Percentiles rank a stretch among this genome's conserved stretches.
Conservation (phyloP, 768 basidiomycete genomes). For the Coprinopsis cinerea region DNA sequence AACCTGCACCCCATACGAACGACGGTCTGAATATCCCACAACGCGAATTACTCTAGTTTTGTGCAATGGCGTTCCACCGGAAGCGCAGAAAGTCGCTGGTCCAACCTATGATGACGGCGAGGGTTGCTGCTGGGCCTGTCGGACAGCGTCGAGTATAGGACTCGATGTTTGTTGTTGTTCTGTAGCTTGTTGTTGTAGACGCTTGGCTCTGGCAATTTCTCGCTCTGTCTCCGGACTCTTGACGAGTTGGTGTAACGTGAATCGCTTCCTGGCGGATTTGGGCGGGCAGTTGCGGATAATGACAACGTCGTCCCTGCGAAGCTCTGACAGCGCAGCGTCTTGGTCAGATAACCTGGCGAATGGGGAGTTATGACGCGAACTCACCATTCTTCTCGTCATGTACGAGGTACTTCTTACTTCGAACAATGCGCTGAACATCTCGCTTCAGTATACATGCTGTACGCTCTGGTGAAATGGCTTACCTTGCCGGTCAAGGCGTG, state of each 20-base stretch:
- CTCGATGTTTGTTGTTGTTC: constrained; percentile 11
- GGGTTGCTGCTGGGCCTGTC: constrained; percentile 6
- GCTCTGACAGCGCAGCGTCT: constrained; percentile 32
- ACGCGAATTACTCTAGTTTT: no score
- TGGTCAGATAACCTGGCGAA: background rate
- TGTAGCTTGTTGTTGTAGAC: constrained; percentile 8
- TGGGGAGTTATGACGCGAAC: constrained; percentile 22
- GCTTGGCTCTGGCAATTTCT: constrained; percentile 30
- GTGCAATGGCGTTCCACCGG: no score
- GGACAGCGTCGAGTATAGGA: constrained; percentile 13
- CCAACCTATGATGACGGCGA: background rate
- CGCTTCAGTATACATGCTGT: background rate
- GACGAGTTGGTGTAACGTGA: constrained; percentile 61
- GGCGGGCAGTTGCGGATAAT: constrained; percentile 79
- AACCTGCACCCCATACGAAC: no score
- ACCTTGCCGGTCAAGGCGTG: constrained; percentile 79
- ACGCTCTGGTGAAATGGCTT: background rate
- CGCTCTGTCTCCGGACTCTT: constrained; percentile 65
- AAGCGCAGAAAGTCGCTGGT: no score
- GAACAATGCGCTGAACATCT: constrained; percentile 52
- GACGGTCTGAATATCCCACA: no score
- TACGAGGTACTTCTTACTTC: constrained; percentile 72
- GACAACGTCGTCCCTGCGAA: constrained; percentile 66
- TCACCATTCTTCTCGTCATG: constrained; percentile 71
- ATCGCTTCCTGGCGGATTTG: constrained; percentile 72